Evolutionary conservation across 495 filamentous ascomycete genomes (phyloP).

Genomic region (Cryomyces minteri): DNA sequence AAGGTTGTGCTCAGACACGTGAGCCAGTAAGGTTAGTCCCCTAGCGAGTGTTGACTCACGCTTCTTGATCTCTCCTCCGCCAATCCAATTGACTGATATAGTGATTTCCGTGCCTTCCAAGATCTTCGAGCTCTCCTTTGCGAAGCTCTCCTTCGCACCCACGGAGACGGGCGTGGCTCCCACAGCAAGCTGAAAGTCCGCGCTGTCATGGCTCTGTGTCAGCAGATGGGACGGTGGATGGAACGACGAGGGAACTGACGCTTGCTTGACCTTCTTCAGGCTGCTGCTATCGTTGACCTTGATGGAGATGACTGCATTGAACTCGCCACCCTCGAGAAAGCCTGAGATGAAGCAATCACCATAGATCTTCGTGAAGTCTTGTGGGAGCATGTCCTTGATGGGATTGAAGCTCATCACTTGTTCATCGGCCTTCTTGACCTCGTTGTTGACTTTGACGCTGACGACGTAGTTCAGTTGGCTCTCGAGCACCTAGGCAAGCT

Average conservation of each 20-base stretch:
- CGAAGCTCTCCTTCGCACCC: too few relatives aligned
- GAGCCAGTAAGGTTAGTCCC: too few relatives aligned
- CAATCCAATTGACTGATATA: too few relatives aligned
- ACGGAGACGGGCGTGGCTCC: too few relatives aligned
- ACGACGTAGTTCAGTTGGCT: slow-evolving; percentile 22
- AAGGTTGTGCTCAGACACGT: too few relatives aligned
- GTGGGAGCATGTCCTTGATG: slow-evolving; percentile 11
- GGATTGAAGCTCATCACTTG: slow-evolving; percentile 16
- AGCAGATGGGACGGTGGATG: slow-evolving; percentile 13
- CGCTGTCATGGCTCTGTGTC: too few relatives aligned
- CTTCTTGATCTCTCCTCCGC: too few relatives aligned
- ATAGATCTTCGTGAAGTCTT: slow-evolving; percentile 18
- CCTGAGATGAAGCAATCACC: slow-evolving; percentile 21
- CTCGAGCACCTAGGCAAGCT: slow-evolving; percentile 11
- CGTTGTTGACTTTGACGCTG: slow-evolving; percentile 22
- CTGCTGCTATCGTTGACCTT: slow-evolving; percentile 18
- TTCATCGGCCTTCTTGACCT: slow-evolving; percentile 5
- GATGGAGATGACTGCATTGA: slow-evolving; percentile 19
- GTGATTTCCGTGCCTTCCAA: too few relatives aligned
- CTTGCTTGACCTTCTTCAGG: slow-evolving; percentile 14
- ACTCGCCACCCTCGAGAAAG: slow-evolving; percentile 21
- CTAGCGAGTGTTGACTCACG: too few relatives aligned
- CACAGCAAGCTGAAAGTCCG: too few relatives aligned
- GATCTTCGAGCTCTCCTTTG: too few relatives aligned
- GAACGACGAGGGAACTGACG: slow-evolving; percentile 8